phyloP scores from a whole-genome alignment of 768 basidiomycete species.

The Hypholoma fasciculare region DNA sequence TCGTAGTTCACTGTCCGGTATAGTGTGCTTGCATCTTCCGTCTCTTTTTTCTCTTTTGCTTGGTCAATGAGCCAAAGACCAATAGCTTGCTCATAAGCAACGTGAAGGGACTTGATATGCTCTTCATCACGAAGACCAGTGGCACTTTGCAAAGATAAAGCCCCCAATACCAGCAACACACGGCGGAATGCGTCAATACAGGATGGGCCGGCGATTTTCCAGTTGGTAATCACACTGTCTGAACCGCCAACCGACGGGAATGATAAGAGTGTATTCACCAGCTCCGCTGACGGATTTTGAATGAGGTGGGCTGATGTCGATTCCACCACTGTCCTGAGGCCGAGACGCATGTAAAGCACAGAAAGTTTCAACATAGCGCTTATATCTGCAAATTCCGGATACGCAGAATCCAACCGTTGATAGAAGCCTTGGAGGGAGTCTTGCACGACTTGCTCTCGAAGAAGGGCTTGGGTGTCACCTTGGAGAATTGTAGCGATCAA shows the following conservation, averaged over 20 bases:
- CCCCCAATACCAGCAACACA: constrained; percentile 49
- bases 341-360: constrained; percentile 66
- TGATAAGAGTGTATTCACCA: constrained; percentile 34
- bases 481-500: constrained; percentile 41
- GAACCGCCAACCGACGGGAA: constrained; percentile 58
- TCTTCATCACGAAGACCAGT: constrained; percentile 35
- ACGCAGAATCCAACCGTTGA: constrained; percentile 67
- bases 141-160: constrained; percentile 43
- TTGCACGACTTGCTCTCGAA: constrained; percentile 74
- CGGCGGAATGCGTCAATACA: constrained; percentile 36
- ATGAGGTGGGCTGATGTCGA: background rate
- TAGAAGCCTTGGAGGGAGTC: constrained; percentile 77
- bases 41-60: constrained; percentile 63
- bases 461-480: constrained; percentile 35
- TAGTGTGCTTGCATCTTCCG: constrained; percentile 65
- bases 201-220: constrained; percentile 24
- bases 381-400: constrained; percentile 74
- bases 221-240: constrained; percentile 28
- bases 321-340: constrained; percentile 54
- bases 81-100: constrained; percentile 65
- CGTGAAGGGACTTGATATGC: constrained; percentile 39
- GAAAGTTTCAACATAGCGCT: constrained; percentile 64
- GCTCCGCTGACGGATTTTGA: constrained; percentile 19
- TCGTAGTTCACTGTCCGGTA: constrained; percentile 68
- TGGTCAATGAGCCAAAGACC: constrained; percentile 86